Conservation (phyloP, 1,284 basidiomycete genomes). For the Tremellales sp. region DNA sequence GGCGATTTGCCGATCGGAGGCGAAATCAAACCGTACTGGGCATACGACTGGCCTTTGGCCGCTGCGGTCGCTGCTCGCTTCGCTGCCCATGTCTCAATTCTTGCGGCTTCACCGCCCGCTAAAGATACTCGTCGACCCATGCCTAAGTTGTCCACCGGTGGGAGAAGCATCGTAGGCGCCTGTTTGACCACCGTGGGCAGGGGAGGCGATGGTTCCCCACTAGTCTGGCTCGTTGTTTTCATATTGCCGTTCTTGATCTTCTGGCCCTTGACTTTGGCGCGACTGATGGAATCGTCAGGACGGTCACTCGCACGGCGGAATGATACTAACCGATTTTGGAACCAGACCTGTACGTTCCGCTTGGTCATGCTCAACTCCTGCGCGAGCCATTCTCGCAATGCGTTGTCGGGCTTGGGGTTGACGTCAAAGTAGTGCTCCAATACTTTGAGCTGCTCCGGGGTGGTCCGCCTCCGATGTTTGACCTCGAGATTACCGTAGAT, state of each 20-base stretch:
- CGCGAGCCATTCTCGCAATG: slow-evolving; percentile 71
- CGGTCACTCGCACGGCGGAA: background rate
- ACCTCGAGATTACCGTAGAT: slow-evolving; percentile 50
- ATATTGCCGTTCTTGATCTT: slow-evolving; percentile 42
- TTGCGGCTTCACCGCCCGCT: slow-evolving; percentile 36
- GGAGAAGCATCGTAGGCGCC: slow-evolving; percentile 8
- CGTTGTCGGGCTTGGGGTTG: slow-evolving; percentile 84
- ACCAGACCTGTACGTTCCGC: slow-evolving; percentile 91
- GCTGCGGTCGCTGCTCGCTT: slow-evolving; percentile 19
- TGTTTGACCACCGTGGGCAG: background rate
- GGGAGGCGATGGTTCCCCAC: background rate
- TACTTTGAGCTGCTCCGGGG: slow-evolving; percentile 73
- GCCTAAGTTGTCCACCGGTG: slow-evolving; percentile 18
- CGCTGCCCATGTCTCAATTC: slow-evolving; percentile 32
- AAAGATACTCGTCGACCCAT: slow-evolving; percentile 35
- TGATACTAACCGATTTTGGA: slow-evolving; percentile 71
- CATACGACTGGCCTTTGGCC: slow-evolving; percentile 10
- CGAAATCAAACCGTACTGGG: background rate
- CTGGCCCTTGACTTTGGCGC: slow-evolving; percentile 72
- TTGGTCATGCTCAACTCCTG: slow-evolving; percentile 83
- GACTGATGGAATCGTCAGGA: slow-evolving; percentile 50
- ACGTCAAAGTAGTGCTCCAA: slow-evolving; percentile 78
- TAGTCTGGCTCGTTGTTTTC: background rate
- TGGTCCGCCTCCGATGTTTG: slow-evolving; percentile 83
- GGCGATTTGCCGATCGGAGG: slow-evolving; percentile 16